Evolutionary conservation across 2,329 filamentous ascomycete species (phyloP), one percentile per base, ranked within the genome.

Genomic region (Fusarium falciforme): DNA sequence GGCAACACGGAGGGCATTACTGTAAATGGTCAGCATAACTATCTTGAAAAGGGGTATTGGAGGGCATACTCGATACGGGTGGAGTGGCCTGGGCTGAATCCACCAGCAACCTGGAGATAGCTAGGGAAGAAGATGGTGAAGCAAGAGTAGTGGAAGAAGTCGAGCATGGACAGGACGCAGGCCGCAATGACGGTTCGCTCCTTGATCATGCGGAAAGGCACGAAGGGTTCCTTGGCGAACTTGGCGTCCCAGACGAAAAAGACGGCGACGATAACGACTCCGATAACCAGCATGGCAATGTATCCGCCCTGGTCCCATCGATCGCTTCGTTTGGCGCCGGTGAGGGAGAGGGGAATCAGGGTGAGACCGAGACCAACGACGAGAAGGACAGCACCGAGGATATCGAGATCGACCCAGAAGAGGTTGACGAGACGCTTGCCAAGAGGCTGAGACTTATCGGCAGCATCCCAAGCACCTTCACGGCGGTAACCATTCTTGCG

Each of bases 121-220:
- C 83, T 84, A 0, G 82, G 81, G 55, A 84, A 84, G 71, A 85
- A 84, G 2, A 83, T 76, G 1, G 81, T 81, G 63, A 84, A 85
- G 33, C 82, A 74, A 2, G 81, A 81, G 59, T 85, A 83, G 14
- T 83, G 77, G 33, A 82, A 80, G 22, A 81, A 82, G 52, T 85
- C 83, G 2, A 84, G 76, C 29, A 82, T 78, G 7, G 78, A 81
- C 2, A 84, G 66, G 1, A 81, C 36, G 38, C 83, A 84, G 1
- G 83, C 83, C 0, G 81, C 82, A 12, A 84, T 76, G 9, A 84
- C 80, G 3, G 83, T 85, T 14, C 79, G 78, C 60, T 84, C 73
- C 64, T 84, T 80, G 61, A 83, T 75, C 78, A 84, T 81, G 1
- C 80, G 79, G 47, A 83, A 82, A 0, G 84, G 83, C 16, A 85